Evolutionary conservation across 192 early-diverging fungal species (phyloP).

Genomic region (Coemansia sp.): DNA sequence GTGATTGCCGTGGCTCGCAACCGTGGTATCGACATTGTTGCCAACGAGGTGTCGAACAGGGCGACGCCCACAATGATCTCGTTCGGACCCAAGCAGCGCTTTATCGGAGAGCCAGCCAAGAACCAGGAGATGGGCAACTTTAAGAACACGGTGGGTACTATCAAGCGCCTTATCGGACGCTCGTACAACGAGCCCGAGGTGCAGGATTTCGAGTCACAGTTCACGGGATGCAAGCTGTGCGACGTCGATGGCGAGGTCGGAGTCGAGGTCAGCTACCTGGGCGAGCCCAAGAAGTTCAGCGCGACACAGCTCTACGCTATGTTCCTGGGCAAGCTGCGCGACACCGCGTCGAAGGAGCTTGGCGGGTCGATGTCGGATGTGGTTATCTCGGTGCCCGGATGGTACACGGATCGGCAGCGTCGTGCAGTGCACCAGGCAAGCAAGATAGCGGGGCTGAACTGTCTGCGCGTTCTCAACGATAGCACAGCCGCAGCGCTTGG

Average conservation of each 20-base stretch:
- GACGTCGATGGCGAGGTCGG: constrained; percentile 85
- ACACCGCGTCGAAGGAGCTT: constrained; percentile 82
- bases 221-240: constrained; percentile 78
- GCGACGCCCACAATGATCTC: constrained; percentile 94
- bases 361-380: constrained; percentile 85
- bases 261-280: constrained; percentile 81
- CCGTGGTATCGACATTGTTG: constrained; percentile 96
- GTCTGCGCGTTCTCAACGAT: constrained; percentile 91
- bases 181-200: constrained; percentile 84
- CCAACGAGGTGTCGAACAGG: constrained; percentile 96
- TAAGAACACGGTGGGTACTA: constrained; percentile 87
- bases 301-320: constrained; percentile 89
- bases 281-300: constrained; percentile 76
- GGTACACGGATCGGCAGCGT: constrained; percentile 95
- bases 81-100: constrained; percentile 94
- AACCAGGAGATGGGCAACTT: constrained; percentile 96
- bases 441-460: constrained; percentile 87
- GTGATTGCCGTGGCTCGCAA: constrained; percentile 97
- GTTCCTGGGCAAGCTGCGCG: constrained; percentile 93
- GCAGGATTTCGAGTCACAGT: constrained; percentile 77
- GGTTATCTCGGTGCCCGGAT: constrained; percentile 91
- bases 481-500: constrained; percentile 90
- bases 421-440: constrained; percentile 85
- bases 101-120: constrained; percentile 93
- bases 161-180: constrained; percentile 93